Evolutionary conservation across 78 protist species (phyloP).

Genomic region (Protostelium mycophagum): DNA sequence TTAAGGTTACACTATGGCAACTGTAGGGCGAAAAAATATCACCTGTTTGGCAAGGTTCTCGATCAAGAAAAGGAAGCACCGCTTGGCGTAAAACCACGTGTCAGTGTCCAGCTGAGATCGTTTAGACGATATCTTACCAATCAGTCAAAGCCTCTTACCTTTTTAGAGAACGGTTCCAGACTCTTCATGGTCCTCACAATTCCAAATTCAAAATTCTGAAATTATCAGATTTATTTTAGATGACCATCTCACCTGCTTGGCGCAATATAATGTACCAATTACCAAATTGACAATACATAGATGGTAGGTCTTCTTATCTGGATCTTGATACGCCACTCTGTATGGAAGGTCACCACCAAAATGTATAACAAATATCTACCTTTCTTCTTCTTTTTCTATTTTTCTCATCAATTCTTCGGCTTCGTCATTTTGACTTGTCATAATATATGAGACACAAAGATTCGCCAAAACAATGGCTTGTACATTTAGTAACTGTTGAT

Average conservation of each 20-base stretch:
- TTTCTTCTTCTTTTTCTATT: slow-evolving; percentile 73
- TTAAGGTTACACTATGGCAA: background rate
- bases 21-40: slow-evolving; percentile 4
- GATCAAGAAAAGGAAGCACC: slow-evolving; percentile 57
- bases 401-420: slow-evolving; percentile 72
- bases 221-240: too few species aligned
- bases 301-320: slow-evolving; percentile 56
- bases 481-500: slow-evolving; percentile 18
- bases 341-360: too few species aligned
- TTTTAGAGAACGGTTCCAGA: slow-evolving; percentile 65
- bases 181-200: slow-evolving; percentile 68
- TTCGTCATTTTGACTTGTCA: slow-evolving; percentile 61
- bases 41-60: slow-evolving; percentile 62
- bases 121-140: background rate
- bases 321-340: slow-evolving; percentile 15
- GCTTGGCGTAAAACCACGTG: slow-evolving; percentile 87
- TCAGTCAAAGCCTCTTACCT: slow-evolving; percentile 9
- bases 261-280: slow-evolving; percentile 86
- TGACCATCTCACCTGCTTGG: slow-evolving; percentile 19
- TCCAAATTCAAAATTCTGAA: slow-evolving; percentile 70
- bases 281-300: slow-evolving; percentile 81
- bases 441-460: slow-evolving; percentile 77
- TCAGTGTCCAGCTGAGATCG: slow-evolving; percentile 25
- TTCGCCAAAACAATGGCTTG: slow-evolving; percentile 79
- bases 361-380: background rate